phyloP scores from a whole-genome alignment of 2,329 filamentous ascomycete species.

The Neobulgaria alba region DNA sequence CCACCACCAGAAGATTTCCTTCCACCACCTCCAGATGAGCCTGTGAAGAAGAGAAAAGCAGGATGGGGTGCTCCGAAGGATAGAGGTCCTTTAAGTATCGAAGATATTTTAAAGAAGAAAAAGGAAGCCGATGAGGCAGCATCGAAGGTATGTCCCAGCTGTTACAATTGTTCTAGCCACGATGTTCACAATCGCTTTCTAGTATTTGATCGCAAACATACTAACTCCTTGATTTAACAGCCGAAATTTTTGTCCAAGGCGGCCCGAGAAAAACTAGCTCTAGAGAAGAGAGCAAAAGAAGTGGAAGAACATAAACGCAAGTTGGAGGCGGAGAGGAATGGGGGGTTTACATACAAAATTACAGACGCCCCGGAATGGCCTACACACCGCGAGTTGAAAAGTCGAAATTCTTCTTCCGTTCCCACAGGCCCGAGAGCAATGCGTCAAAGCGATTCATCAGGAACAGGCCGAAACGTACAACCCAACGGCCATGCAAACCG shows the following conservation, averaged over 20 bases:
- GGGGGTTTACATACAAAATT: constrained; percentile 16
- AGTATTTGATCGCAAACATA: constrained; percentile 17
- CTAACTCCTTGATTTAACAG: constrained; percentile 31
- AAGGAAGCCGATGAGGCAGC: constrained; percentile 77
- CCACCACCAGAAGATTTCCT: constrained; percentile 31
- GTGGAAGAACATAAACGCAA: constrained; percentile 52
- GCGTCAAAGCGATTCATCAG: constrained; percentile 43
- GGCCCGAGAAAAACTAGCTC: constrained; percentile 69
- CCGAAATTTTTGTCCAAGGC: constrained; percentile 82
- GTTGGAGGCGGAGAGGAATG: constrained; percentile 24
- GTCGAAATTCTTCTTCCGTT: constrained; percentile 31
- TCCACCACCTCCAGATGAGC: constrained; percentile 37
- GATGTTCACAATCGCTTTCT: constrained; percentile 25
- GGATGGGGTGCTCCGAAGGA: constrained; percentile 38
- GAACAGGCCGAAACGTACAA: constrained; percentile 30
- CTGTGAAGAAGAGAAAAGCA: constrained; percentile 39
- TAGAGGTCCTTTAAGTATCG: constrained; percentile 61
- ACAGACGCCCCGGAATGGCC: constrained; percentile 7
- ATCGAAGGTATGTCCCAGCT: constrained; percentile 49
- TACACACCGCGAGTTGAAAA: constrained; percentile 17
- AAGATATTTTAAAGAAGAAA: constrained; percentile 78
- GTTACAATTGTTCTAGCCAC: constrained; percentile 9
- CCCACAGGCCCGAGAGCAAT: constrained; percentile 69
- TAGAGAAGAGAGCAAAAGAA: constrained; percentile 70
- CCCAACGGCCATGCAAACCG: constrained; percentile 7